Evolutionary conservation across 148 eudicot genomes (phyloP), one percentile per base, ranked within the genome.

Genomic region (Spergularia bocconei): DNA sequence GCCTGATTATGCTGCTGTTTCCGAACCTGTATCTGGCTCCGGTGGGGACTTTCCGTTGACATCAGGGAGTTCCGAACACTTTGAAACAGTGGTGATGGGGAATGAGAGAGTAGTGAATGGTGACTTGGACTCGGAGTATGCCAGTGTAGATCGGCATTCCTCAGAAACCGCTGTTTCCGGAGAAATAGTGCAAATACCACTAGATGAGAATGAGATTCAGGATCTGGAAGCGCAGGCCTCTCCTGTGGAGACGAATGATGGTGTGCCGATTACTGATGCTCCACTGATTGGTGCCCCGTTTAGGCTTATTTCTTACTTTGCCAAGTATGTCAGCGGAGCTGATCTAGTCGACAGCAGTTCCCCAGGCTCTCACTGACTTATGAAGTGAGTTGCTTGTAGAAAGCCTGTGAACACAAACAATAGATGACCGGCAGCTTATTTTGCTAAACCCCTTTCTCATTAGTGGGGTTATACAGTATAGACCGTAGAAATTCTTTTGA

Each of bases 211-310:
- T 65, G 91, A 90, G 78, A 55, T 17, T 53, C 71, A 25, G 63
- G 86, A 80, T 81, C 60, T 83, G 19, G 80, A 63, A 63, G 74
- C 74, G 19, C 82, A 79, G 19, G 36, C 29, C 10, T 64, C 39
- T 52, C 77, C 58, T 33, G 59, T 5, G 56, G 70, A 76, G 44
- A 83, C 72, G 10, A 76, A 72, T n/a, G 82, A 23, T 70, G 69
- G 23, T 61, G 89, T 93, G 20, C 80, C 91, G 3, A 81, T 94
- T 39, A 75, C 87, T 51, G 97, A 94, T 83, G 90, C 98, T 71
- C 97, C 98, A 5, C 72, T 94, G 47, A 85, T 90, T 63, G 98
- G 98, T 77, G 98, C 98, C 71, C 98, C 98, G 51, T 94, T 87
- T 73, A 89, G 98, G 82, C 84, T 91, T 14, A 86, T 94, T 68